A percentile compares a stretch with the other conserved stretches of the same genome.
phyloP scores from a whole-genome alignment of 148 eudicot species.

The Spergularia bocconei region DNA sequence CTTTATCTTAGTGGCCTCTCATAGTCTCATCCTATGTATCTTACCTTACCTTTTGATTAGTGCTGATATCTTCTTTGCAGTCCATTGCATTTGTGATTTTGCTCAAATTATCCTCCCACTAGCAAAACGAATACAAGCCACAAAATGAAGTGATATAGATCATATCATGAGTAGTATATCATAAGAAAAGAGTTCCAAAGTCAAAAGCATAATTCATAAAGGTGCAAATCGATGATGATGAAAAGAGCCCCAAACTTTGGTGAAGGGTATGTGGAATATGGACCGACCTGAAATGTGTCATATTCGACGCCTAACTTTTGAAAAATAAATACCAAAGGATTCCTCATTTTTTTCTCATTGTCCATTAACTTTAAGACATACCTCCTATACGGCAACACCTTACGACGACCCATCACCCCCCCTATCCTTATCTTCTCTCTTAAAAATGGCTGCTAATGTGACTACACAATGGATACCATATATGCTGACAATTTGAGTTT shows the following conservation, averaged over 20 bases:
- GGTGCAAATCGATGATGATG: neutral
- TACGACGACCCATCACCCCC: neutral
- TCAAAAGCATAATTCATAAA: neutral
- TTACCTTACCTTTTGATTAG: too few relatives aligned
- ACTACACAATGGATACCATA: too few relatives aligned
- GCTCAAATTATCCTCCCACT: neutral
- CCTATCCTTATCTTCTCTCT: constrained; percentile 8
- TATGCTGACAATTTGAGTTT: too few relatives aligned
- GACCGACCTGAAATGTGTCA: constrained; percentile 13
- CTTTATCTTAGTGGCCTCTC: too few relatives aligned
- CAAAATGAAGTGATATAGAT: neutral
- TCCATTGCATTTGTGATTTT: too few relatives aligned
- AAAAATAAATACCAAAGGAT: neutral
- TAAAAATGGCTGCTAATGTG: neutral
- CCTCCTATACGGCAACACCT: constrained; percentile 20
- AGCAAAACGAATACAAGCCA: neutral
- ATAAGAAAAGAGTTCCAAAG: neutral
- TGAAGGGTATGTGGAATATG: neutral
- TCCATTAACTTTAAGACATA: constrained; percentile 20
- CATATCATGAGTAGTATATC: too few relatives aligned
- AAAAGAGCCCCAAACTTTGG: neutral
- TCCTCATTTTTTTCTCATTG: neutral
- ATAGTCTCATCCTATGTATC: too few relatives aligned
- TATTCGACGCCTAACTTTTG: constrained; percentile 18
- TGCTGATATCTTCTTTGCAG: too few relatives aligned